A percentile compares a stretch with the other conserved stretches of the same genome.
Evolutionary conservation across 768 basidiomycete genomes (phyloP).

Genomic region (Tulasnella sp.): DNA sequence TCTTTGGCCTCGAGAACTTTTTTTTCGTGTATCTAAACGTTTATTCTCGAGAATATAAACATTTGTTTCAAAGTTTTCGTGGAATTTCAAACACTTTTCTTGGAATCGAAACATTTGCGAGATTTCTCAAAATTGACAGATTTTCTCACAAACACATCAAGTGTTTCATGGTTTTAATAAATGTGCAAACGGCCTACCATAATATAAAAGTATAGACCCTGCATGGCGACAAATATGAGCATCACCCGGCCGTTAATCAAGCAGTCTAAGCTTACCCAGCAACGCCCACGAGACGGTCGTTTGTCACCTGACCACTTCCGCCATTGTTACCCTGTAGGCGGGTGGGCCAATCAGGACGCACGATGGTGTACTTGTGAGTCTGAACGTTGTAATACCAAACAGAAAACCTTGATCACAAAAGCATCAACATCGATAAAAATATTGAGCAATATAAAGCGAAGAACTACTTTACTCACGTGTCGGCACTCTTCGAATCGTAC

Average conservation of each 20-base stretch:
- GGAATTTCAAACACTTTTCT: too few relatives aligned
- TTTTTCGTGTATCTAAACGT: too few relatives aligned
- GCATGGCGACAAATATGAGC: neutral
- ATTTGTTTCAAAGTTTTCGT: too few relatives aligned
- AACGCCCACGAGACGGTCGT: neutral
- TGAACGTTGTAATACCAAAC: neutral
- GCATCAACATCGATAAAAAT: neutral
- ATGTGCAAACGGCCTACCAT: too few relatives aligned
- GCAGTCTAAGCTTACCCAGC: neutral
- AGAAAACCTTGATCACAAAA: neutral
- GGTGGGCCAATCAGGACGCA: neutral
- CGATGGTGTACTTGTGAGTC: neutral
- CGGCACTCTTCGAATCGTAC: neutral
- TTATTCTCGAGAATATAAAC: too few relatives aligned
- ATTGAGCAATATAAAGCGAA: neutral
- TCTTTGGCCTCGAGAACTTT: too few relatives aligned
- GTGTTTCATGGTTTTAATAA: too few relatives aligned
- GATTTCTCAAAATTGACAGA: too few relatives aligned
- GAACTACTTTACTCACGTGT: neutral
- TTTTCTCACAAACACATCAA: too few relatives aligned
- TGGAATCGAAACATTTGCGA: too few relatives aligned
- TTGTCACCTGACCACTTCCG: neutral
- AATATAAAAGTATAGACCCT: neutral
- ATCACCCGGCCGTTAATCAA: neutral
- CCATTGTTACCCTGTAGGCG: neutral